These are phyloP conservation scores for Penicillium sp. DNA, from an alignment of 2,329 filamentous ascomycete genomes.

Conservation along the genomic window DNA sequence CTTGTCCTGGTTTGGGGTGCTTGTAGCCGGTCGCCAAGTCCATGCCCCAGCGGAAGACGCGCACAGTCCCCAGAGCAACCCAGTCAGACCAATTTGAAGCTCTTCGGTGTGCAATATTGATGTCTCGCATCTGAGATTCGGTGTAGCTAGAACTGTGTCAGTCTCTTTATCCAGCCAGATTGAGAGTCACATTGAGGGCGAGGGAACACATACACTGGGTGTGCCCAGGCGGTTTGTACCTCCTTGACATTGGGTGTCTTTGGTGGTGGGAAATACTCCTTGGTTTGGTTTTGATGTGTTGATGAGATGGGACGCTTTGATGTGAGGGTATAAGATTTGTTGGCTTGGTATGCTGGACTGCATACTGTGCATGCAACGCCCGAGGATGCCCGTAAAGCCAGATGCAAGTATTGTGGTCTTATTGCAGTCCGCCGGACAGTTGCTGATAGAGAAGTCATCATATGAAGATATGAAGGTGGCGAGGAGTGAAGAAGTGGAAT, in stretches of 20 bases:
- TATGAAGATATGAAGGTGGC: background rate
- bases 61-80: constrained; percentile 74
- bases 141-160: constrained; percentile 58
- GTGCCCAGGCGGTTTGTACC: constrained; percentile 17
- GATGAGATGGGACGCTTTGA: constrained; percentile 19
- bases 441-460: constrained; percentile 33
- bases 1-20: constrained; percentile 61
- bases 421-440: constrained; percentile 29
- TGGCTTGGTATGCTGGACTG: constrained; percentile 18
- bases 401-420: constrained; percentile 28
- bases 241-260: constrained; percentile 21
- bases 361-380: constrained; percentile 22
- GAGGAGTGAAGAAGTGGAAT: too few relatives aligned
- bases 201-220: constrained; percentile 2
- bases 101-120: constrained; percentile 75
- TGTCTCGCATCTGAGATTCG: constrained; percentile 72
- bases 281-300: constrained; percentile 16
- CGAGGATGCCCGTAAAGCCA: constrained; percentile 28
- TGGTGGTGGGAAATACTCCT: constrained; percentile 21
- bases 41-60: constrained; percentile 74
- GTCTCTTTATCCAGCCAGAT: constrained; percentile 28
- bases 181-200: constrained; percentile 17
- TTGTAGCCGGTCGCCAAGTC: constrained; percentile 79
- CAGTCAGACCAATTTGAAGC: constrained; percentile 74
- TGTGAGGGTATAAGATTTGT: constrained; percentile 6